Base-by-base conservation (phyloP, 1,139 yeast genomes). In the Candida pseudoviswanathii region DNA sequence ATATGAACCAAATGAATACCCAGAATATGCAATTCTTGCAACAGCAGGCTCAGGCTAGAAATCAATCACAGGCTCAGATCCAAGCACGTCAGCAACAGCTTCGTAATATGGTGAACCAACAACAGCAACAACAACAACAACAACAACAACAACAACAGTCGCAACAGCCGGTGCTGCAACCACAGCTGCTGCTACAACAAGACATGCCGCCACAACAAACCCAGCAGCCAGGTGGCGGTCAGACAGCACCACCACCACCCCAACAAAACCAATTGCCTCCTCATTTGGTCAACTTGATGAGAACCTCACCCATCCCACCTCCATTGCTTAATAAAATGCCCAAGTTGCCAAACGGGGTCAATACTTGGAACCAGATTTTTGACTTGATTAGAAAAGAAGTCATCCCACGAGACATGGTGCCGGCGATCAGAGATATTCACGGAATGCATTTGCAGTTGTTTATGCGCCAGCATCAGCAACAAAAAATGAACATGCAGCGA, bases 281-380 rank as follows among this genome's bases (percentile, higher is more conserved):
- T 11, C 77, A 70, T 47, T 45, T 53, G 16, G 56, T 51, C 44
- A 67, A 66, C 45, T 62, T 72, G 62, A 71, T 76, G 49, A 56
- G 77, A 41, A 81, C 81, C 44, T 71, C 81, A 3, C 89, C 88
- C 3, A 89, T 91, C 47, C 97, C 97, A 1, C 82, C 81, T n/a
- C 82, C 84, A 5, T 66, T 91, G 40, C 70, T 91, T 43, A 76
- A 80, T 46, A 82, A 82, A 59, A 82, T 91, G 46, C 96, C 97
- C 9, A 85, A 83, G 43, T 72, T 91, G 33, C 97, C 97, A 0
- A 84, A 86, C n/a, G 87, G 85, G 47, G 85, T 85, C 37, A 85
- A 81, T 55, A 89, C 96, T 3, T 90, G 96, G 96, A 80, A 82
- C 40, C 92, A 86, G 63, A 82, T 91, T 27, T 84, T 87, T 63